phyloP scores from a whole-genome alignment of 2,329 filamentous ascomycete species.

The Hypoxylon rubiginosum region DNA sequence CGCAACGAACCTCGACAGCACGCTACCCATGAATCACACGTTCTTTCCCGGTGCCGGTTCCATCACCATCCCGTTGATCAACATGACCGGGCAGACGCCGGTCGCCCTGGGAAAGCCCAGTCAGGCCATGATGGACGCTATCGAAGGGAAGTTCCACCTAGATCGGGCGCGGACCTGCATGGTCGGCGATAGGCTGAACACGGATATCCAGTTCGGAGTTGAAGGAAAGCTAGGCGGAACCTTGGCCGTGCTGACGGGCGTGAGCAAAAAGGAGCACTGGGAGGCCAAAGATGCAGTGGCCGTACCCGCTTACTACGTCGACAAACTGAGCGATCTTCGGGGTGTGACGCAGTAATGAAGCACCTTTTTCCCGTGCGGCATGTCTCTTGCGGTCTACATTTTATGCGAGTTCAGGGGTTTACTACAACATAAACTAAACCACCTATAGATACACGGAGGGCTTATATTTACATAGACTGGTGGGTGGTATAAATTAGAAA shows the following conservation, averaged over 20 bases:
- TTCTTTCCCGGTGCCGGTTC: conserved; percentile 95
- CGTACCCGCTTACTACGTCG: conserved; percentile 85
- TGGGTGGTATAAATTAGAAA: not conserved
- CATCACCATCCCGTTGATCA: conserved; percentile 80
- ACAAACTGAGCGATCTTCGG: conserved; percentile 83
- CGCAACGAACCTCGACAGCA: conserved; percentile 93
- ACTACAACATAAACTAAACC: not conserved
- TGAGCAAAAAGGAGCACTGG: conserved; percentile 87
- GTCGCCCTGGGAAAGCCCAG: conserved; percentile 91
- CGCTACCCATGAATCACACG: conserved; percentile 82
- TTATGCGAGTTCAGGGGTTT: not conserved
- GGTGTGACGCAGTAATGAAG: conserved; percentile 45
- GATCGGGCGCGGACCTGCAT: conserved; percentile 90
- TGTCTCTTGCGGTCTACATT: not conserved
- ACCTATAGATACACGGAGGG: conserved; percentile 28
- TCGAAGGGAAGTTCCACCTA: conserved; percentile 95
- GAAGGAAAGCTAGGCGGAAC: conserved; percentile 93
- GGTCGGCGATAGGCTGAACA: conserved; percentile 94
- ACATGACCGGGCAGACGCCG: conserved; percentile 78
- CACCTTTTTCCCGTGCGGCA: not conserved
- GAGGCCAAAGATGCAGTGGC: conserved; percentile 75
- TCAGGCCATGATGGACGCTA: conserved; percentile 99
- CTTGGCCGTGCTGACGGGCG: conserved; percentile 89
- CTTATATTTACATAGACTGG: conserved; percentile 16
- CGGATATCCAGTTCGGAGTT: conserved; percentile 95